Evolutionary conservation across 1,284 basidiomycete genomes (phyloP), one percentile per base, ranked within the genome.

Genomic region (Leccinum cinnamomeum): DNA sequence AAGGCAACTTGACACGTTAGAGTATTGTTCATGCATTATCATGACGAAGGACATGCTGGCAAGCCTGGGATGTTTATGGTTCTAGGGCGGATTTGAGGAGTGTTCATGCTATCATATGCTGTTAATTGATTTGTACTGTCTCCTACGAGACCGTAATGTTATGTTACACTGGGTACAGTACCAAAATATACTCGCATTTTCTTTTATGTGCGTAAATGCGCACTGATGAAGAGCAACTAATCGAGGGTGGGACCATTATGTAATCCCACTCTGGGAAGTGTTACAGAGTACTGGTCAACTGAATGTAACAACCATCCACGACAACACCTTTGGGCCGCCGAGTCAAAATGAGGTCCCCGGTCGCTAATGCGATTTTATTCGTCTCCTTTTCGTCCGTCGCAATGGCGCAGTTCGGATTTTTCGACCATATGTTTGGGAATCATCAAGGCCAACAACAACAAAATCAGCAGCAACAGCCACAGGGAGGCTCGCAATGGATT

Each of bases 391-490:
- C 66, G 18, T 68, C 74, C 16, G 46, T 69, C 35, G 77, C 60
- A 53, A 64, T 61, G 10, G 77, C 75, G 18, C 76, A 77, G 54
- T 77, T 77, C 62, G 72, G 70, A 16, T 79, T 77, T 58, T 77
- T 77, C 59, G 75, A 77, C 59, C 74, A 75, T 1, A 70, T 77
- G 73, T 77, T 77, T 60, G 76, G 77, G 33, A 69, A 67, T 41
- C 61, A 63, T 23, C 72, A 73, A 39, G 65, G 59, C 28, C 72
- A 77, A 46, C 75, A 78, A 50, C 76, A 77, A 56, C 28, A 28
- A 28, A 39, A 33, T 18, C 67, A 75, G 39, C 72, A 75, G 44
- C 68, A 63, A 11, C 61, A 62, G 18, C 53, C 67, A 16, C 63
- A 69, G 30, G 48, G 28, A 54, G 65, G 65, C 14, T 75, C 70